These are phyloP conservation scores for Stentor coeruleus DNA, from an alignment of 73 alveolate genomes.

Conservation along the genomic window DNA sequence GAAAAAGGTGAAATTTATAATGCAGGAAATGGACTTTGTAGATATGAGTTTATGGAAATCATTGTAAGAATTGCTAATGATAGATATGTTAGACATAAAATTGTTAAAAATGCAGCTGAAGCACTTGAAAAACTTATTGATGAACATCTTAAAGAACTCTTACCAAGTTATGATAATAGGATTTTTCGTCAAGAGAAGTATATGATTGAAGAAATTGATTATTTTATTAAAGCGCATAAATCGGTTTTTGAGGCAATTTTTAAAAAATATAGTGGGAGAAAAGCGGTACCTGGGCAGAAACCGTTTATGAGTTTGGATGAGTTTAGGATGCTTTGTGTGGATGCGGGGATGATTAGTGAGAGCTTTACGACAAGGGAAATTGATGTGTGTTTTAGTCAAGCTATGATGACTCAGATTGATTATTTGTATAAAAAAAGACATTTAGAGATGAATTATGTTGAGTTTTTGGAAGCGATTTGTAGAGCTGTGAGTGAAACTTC, in stretches of 20 bases:
- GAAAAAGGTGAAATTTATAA: constrained; percentile 30
- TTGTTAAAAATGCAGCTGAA: constrained; percentile 5
- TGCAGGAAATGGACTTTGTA: constrained; percentile 42
- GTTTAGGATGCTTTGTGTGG: constrained; percentile 43
- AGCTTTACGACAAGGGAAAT: constrained; percentile 65
- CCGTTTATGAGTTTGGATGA: constrained; percentile 55
- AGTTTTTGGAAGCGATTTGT: constrained; percentile 59
- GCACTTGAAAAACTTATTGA: not conserved
- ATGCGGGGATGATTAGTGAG: constrained; percentile 69
- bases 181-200: not conserved
- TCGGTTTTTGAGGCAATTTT: constrained; percentile 15
- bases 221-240: constrained; percentile 31
- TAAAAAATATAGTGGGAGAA: constrained; percentile 54
- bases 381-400: constrained; percentile 55
- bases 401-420: constrained; percentile 79
- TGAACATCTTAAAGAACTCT: not conserved
- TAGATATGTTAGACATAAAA: constrained; percentile 40
- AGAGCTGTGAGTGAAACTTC: constrained; percentile 9
- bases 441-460: constrained; percentile 61
- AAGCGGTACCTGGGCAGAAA: constrained; percentile 47
- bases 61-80: constrained; percentile 52
- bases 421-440: constrained; percentile 65
- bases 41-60: constrained; percentile 51
- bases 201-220: constrained; percentile 24
- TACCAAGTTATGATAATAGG: not conserved